These are phyloP conservation scores for Coemansia sp. DNA, from an alignment of 192 early-diverging fungal species.

Conservation along the genomic window DNA sequence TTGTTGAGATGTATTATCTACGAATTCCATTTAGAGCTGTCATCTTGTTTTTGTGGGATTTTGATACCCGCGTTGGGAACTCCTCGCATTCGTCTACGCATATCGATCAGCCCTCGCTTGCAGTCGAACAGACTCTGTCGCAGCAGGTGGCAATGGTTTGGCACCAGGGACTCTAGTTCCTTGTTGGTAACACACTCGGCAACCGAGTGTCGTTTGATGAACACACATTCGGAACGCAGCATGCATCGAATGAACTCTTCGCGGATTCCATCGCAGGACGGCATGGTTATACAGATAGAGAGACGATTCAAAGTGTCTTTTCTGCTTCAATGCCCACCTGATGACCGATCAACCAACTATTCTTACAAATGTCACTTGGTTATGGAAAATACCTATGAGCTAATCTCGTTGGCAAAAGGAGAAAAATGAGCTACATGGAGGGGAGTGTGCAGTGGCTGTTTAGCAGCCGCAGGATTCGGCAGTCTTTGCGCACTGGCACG, in stretches of 20 bases:
- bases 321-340: too few species aligned
- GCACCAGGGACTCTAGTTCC: constrained; percentile 28
- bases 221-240: constrained; percentile 47
- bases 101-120: constrained; percentile 50
- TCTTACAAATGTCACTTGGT: too few species aligned
- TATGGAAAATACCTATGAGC: too few species aligned
- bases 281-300: constrained; percentile 24
- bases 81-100: constrained; percentile 49
- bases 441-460: constrained; percentile 3
- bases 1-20: constrained; percentile 3
- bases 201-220: constrained; percentile 41
- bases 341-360: constrained; percentile 2
- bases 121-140: constrained; percentile 48
- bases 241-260: constrained; percentile 49
- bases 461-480: constrained; percentile 8
- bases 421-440: too few species aligned
- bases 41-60: constrained; percentile 20
- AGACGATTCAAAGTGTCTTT: neutral
- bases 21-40: constrained; percentile 39
- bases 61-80: constrained; percentile 30
- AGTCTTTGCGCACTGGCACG: constrained; percentile 12
- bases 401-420: too few species aligned
- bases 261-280: constrained; percentile 47
- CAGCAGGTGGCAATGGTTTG: constrained; percentile 35
- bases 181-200: constrained; percentile 44